These are phyloP conservation scores for Pelargonium exstipulatum DNA, from an alignment of 441 rosid genomes.

Conservation along the genomic window DNA sequence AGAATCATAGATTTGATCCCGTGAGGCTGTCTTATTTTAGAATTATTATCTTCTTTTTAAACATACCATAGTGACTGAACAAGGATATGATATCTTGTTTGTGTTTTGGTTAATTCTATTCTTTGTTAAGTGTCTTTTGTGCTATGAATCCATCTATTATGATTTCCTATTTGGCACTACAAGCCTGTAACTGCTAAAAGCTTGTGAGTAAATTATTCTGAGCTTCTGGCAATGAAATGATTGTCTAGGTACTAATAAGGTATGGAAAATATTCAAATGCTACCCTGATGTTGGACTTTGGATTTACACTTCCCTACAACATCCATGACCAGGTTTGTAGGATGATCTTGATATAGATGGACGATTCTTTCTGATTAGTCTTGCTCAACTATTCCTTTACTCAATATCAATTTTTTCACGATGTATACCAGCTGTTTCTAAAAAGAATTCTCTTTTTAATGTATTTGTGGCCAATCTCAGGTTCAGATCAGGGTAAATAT, in stretches of 20 bases:
- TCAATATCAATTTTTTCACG: background rate
- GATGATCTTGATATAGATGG: constrained; percentile 6
- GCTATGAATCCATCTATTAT: background rate
- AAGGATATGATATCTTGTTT: background rate
- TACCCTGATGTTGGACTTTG: constrained; percentile 66
- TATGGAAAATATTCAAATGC: constrained; percentile 80
- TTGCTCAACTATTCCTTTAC: background rate
- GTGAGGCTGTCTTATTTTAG: background rate
- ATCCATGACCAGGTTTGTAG: constrained; percentile 61
- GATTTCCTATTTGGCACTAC: background rate
- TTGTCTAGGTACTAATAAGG: constrained; percentile 50
- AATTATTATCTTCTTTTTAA: background rate
- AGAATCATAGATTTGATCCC: background rate
- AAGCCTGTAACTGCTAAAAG: constrained; percentile 4
- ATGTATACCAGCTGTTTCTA: background rate
- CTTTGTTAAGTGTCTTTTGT: background rate
- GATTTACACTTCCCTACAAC: constrained; percentile 65
- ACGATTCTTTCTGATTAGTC: background rate
- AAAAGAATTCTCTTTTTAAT: constrained; percentile 1
- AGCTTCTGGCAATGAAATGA: constrained; percentile 15
- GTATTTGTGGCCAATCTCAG: constrained; percentile 33
- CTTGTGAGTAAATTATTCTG: constrained; percentile 2
- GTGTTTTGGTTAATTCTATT: background rate
- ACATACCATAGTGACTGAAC: background rate
- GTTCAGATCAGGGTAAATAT: constrained; percentile 48